A percentile compares a stretch with the other conserved stretches of the same genome.
Evolutionary conservation across 1,139 yeast species (phyloP).

Genomic region (Pichia sp.): DNA sequence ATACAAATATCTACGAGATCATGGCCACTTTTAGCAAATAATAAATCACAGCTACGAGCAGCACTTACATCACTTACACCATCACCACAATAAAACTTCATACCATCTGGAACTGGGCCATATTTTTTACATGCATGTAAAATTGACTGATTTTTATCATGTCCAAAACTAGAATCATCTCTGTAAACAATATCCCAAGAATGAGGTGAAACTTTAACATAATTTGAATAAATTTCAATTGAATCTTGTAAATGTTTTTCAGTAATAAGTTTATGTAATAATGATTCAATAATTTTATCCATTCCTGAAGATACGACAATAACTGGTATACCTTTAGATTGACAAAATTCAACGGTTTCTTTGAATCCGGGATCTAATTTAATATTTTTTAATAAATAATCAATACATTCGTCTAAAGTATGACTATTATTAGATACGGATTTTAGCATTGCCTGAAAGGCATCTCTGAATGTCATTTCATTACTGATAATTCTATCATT

Average conservation of each 20-base stretch:
- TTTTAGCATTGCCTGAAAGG: constrained; percentile 77
- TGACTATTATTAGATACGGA: constrained; percentile 49
- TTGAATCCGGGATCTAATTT: constrained; percentile 87
- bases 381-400: constrained; percentile 52
- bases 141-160: constrained; percentile 52
- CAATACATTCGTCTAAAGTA: constrained; percentile 70
- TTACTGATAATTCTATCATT: constrained; percentile 63
- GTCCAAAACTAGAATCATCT: constrained; percentile 87
- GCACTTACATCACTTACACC: constrained; percentile 96
- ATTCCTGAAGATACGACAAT: constrained; percentile 75
- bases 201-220: constrained; percentile 43
- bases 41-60: constrained; percentile 86
- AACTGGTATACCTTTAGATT: constrained; percentile 67
- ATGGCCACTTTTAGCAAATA: constrained; percentile 89
- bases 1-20: constrained; percentile 83
- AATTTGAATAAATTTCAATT: constrained; percentile 80
- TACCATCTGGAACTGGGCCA: too few relatives aligned
- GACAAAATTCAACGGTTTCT: constrained; percentile 74
- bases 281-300: constrained; percentile 81
- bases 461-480: constrained; percentile 65
- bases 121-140: too few relatives aligned
- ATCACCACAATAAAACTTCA: constrained; percentile 96
- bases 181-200: constrained; percentile 81
- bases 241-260: constrained; percentile 58
- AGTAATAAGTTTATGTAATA: constrained; percentile 70